Percentiles rank a stretch among this genome's conserved stretches.
Evolutionary conservation across 2,329 filamentous ascomycete species (phyloP).

Genomic region (Colletotrichum graminicola): DNA sequence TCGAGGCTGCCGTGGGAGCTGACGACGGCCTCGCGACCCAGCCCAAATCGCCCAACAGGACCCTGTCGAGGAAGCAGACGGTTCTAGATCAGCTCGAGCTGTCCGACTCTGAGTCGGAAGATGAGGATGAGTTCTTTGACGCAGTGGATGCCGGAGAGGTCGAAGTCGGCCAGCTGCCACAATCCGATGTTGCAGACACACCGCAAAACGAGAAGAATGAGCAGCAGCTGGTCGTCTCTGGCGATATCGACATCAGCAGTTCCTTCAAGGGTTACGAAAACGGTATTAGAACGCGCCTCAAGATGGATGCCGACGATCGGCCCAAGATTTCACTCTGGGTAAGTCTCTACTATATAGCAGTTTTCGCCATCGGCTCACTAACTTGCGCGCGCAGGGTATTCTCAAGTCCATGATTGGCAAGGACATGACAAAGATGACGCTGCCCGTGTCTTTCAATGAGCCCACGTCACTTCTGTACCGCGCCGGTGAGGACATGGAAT

Average conservation of each 20-base stretch:
- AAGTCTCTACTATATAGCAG: constrained; percentile 53
- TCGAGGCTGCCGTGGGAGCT: constrained; percentile 47
- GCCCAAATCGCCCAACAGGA: constrained; percentile 56
- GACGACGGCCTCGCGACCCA: constrained; percentile 42
- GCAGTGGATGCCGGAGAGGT: constrained; percentile 94
- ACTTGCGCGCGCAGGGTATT: constrained; percentile 74
- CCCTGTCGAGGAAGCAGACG: constrained; percentile 69
- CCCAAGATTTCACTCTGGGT: constrained; percentile 98
- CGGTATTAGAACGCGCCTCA: constrained; percentile 81
- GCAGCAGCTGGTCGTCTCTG: constrained; percentile 60
- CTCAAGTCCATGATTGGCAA: constrained; percentile 99
- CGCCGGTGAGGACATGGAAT: constrained; percentile 98
- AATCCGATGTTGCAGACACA: constrained; percentile 15
- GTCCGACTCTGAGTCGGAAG: constrained; percentile 85
- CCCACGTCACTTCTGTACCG: constrained; percentile 95
- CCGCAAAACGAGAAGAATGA: constrained; percentile 56
- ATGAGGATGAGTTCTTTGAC: constrained; percentile 92
- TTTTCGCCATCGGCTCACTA: not conserved
- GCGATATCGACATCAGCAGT: constrained; percentile 74
- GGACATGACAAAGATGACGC: constrained; percentile 99
- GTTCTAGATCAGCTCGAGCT: constrained; percentile 78
- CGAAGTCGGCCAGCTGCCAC: constrained; percentile 78
- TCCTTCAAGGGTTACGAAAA: constrained; percentile 95
- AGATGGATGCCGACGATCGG: constrained; percentile 91
- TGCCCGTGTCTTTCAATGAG: constrained; percentile 98